Percentiles rank a stretch among this genome's conserved stretches.
Evolutionary conservation across 2,329 filamentous ascomycete species (phyloP).

Genomic region (Phyllosticta citribraziliensis): DNA sequence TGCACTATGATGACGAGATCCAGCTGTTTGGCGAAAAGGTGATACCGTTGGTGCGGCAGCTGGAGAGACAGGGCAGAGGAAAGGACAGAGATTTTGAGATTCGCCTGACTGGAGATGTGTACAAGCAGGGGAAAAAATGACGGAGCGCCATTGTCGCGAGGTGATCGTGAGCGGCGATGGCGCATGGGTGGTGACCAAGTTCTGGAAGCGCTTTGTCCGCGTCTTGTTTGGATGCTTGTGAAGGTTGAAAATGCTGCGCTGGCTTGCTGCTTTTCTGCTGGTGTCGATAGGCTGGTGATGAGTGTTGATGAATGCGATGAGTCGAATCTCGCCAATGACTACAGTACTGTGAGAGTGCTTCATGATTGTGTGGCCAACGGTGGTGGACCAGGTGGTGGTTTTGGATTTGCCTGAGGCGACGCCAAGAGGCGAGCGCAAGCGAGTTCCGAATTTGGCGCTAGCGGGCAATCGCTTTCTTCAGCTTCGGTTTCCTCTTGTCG

Average conservation of each 20-base stretch:
- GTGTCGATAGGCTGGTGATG: neutral
- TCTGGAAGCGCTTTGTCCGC: neutral
- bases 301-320: neutral
- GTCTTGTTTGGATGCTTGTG: neutral
- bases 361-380: neutral
- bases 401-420: neutral
- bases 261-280: neutral
- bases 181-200: neutral
- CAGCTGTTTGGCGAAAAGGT: slow-evolving; percentile 39
- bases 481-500: neutral
- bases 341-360: no score
- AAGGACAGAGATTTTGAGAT: slow-evolving; percentile 40
- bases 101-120: slow-evolving; percentile 38
- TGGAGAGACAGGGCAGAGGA: slow-evolving; percentile 40
- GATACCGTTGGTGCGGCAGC: slow-evolving; percentile 37
- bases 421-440: neutral
- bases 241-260: neutral
- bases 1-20: slow-evolving; percentile 46
- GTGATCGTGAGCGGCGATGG: neutral
- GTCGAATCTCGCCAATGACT: neutral
- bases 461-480: neutral
- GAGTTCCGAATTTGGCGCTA: neutral
- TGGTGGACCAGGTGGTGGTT: neutral
- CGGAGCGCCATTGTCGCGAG: neutral
- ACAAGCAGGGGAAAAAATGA: slow-evolving; percentile 21